These are phyloP conservation scores for Talaromyces sp. DNA, from an alignment of 2,329 filamentous ascomycete species.

Conservation along the genomic window DNA sequence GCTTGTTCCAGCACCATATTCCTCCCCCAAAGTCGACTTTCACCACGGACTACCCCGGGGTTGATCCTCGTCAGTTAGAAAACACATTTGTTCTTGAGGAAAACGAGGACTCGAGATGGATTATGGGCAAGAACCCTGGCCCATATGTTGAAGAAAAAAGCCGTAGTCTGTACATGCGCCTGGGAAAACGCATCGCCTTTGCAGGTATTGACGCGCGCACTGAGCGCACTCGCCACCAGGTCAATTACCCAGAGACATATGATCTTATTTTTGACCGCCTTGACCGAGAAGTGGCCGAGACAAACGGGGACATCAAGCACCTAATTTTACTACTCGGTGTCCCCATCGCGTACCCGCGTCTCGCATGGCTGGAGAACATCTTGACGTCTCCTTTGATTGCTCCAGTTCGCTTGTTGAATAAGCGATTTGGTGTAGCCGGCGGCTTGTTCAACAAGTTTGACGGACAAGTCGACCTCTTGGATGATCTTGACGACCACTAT, in stretches of 20 bases:
- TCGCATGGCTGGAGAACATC: constrained; percentile 96
- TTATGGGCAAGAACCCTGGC: constrained; percentile 68
- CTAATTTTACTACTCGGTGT: constrained; percentile 61
- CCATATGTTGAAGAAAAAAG: constrained; percentile 61
- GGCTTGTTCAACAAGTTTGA: constrained; percentile 92
- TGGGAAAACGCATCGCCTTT: constrained; percentile 61
- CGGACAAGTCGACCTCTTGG: constrained; percentile 62
- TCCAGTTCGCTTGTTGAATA: constrained; percentile 82
- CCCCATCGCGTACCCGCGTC: constrained; percentile 65
- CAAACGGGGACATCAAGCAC: constrained; percentile 56
- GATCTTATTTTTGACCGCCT: constrained; percentile 55
- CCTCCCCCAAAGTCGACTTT: constrained; percentile 80
- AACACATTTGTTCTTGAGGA: constrained; percentile 65
- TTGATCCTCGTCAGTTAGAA: constrained; percentile 66
- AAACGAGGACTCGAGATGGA: constrained; percentile 66
- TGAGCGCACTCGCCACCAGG: constrained; percentile 83
- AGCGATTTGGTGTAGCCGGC: constrained; percentile 80
- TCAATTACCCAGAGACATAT: constrained; percentile 74
- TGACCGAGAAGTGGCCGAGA: constrained; percentile 45
- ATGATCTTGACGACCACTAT: constrained; percentile 68
- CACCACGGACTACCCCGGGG: constrained; percentile 63
- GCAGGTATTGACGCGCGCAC: constrained; percentile 57
- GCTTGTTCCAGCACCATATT: constrained; percentile 69
- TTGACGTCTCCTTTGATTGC: constrained; percentile 80
- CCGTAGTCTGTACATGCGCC: constrained; percentile 57